These are phyloP conservation scores for Curvularia hawaiiensis DNA, from an alignment of 2,329 filamentous ascomycete genomes.

Conservation along the genomic window DNA sequence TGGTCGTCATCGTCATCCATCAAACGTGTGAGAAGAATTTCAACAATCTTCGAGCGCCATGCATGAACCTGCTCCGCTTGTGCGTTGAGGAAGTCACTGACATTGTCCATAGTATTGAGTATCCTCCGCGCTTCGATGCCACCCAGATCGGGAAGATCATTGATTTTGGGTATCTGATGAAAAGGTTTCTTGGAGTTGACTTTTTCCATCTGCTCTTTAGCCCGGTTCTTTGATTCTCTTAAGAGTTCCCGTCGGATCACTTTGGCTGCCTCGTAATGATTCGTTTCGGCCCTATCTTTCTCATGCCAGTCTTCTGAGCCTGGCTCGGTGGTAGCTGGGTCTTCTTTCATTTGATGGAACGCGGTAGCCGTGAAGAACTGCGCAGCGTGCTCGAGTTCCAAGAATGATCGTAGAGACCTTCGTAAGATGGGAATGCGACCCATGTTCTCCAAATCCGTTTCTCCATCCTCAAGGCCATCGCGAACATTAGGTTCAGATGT, in stretches of 20 bases:
- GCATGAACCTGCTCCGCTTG: slow-evolving; percentile 74
- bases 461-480: slow-evolving; percentile 44
- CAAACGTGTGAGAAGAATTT: slow-evolving; percentile 73
- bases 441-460: slow-evolving; percentile 47
- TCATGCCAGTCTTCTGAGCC: slow-evolving; percentile 69
- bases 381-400: slow-evolving; percentile 82
- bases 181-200: slow-evolving; percentile 36
- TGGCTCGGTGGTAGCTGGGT: slow-evolving; percentile 66
- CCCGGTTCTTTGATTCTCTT: slow-evolving; percentile 61
- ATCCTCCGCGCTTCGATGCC: slow-evolving; percentile 76
- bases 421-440: slow-evolving; percentile 63
- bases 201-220: slow-evolving; percentile 67
- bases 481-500: slow-evolving; percentile 37
- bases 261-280: slow-evolving; percentile 80
- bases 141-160: slow-evolving; percentile 62
- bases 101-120: slow-evolving; percentile 67
- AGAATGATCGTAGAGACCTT: slow-evolving; percentile 70
- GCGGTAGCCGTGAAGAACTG: slow-evolving; percentile 85
- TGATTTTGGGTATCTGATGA: slow-evolving; percentile 41
- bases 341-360: slow-evolving; percentile 80
- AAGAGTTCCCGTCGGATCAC: slow-evolving; percentile 77
- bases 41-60: slow-evolving; percentile 75
- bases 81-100: slow-evolving; percentile 70
- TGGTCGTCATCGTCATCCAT: slow-evolving; percentile 78
- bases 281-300: slow-evolving; percentile 72